Percentiles rank a stretch among this genome's conserved stretches.
phyloP scores from a whole-genome alignment of 1,139 yeast genomes.

The Suhomyces ambrosiae region DNA sequence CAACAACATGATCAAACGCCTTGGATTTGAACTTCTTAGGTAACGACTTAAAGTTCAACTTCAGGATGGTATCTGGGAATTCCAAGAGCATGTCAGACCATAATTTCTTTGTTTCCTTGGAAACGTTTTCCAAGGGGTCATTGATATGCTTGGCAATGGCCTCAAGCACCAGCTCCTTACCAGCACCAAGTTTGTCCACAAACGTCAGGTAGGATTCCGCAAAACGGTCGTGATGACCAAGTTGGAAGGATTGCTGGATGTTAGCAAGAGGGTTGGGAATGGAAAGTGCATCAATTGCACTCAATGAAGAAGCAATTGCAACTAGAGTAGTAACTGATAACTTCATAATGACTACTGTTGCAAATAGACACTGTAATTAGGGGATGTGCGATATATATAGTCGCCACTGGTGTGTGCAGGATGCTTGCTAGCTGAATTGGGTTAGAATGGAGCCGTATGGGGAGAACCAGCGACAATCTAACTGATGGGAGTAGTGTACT shows the following conservation, averaged over 20 bases:
- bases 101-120: slow-evolving; percentile 49
- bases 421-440: background rate
- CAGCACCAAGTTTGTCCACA: slow-evolving; percentile 20
- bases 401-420: background rate
- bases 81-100: slow-evolving; percentile 65
- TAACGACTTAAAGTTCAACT: slow-evolving; percentile 50
- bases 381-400: slow-evolving; percentile 6
- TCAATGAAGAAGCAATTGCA: slow-evolving; percentile 27
- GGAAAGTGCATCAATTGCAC: slow-evolving; percentile 31
- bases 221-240: slow-evolving; percentile 22
- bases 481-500: no score
- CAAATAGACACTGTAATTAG: background rate
- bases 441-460: background rate
- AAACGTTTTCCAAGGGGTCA: slow-evolving; percentile 48
- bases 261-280: slow-evolving; percentile 33
- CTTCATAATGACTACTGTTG: slow-evolving; percentile 26
- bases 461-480: no score
- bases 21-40: slow-evolving; percentile 49
- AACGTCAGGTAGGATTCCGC: slow-evolving; percentile 19
- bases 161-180: slow-evolving; percentile 27
- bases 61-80: slow-evolving; percentile 54
- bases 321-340: slow-evolving; percentile 27
- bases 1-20: slow-evolving; percentile 60
- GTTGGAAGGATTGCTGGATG: slow-evolving; percentile 32
- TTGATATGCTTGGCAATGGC: slow-evolving; percentile 43